These are phyloP conservation scores for Astrephomene gubernaculifera DNA, from an alignment of 139 green algal genomes.

Conservation along the genomic window DNA sequence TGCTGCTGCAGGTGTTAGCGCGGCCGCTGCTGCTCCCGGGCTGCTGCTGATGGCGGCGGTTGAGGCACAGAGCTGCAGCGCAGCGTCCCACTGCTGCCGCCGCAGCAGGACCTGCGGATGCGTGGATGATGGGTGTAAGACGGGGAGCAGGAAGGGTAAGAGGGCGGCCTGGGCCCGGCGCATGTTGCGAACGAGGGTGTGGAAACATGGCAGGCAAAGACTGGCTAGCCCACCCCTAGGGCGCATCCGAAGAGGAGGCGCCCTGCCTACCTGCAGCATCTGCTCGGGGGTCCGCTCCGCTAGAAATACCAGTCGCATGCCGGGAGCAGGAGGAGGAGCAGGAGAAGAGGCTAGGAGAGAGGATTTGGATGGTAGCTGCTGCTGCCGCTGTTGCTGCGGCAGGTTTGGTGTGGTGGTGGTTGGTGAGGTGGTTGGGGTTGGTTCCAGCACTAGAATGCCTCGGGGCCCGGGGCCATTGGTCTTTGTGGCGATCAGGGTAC, in stretches of 20 bases:
- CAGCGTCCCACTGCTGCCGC: conserved; percentile 42
- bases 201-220: too few species aligned
- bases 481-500: conserved; percentile 16
- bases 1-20: too few species aligned
- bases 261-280: conserved; percentile 50
- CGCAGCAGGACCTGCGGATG: conserved; percentile 15
- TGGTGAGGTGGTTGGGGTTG: neutral
- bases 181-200: too few species aligned
- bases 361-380: neutral
- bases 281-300: conserved; percentile 50
- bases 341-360: too few species aligned
- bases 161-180: too few species aligned
- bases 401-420: neutral
- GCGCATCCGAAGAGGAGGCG: too few species aligned
- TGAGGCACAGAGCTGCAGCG: conserved; percentile 31
- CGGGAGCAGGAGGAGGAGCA: neutral
- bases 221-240: too few species aligned
- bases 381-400: neutral
- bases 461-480: neutral
- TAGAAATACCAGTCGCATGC: conserved; percentile 46
- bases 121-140: too few species aligned
- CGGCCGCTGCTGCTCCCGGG: too few species aligned
- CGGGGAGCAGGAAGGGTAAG: too few species aligned
- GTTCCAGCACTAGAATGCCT: conserved; percentile 50
- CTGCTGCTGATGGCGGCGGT: too few species aligned